Base-by-base conservation (phyloP, 2,329 filamentous ascomycete species). In the Penicillium capsulatum region DNA sequence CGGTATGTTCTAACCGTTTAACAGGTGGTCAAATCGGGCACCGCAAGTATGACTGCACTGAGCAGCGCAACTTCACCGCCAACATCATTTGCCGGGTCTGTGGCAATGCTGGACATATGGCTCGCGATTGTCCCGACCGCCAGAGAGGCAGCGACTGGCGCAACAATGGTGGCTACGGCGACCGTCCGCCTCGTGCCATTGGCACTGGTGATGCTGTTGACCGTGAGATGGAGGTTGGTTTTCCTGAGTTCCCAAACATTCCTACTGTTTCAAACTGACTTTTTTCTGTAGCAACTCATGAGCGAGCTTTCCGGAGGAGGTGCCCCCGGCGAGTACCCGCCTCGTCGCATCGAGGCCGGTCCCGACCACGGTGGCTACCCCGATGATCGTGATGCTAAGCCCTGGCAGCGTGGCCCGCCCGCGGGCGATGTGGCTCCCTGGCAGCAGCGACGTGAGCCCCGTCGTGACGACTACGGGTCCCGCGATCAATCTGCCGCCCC, bases 71-170 rank as follows among this genome's bases (percentile, higher is more conserved):
- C 71, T 97, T 85, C 70, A 98, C 92, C n/a, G 90, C 92, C 58
- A 97, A 89, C 69, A 97, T 98, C 65, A 97, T 98, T 63, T 98
- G 92, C 71, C 90, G 91, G 58, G 86, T 96, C 57, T 98, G 92
- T 71, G 92, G 92, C 54, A 96, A 97, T 64, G 90, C 92, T 51
- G 92, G 92, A 14, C 92, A 98, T 59, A 96, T 98, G 89, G 92
- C 90, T 54, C 84, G 91, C 56, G 92, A 98, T 70, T 98, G 92
- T 78, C 89, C 91, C 31, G 92, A 98, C 61, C 79, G 92, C 63
- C 86, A 92, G 72, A 82, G 86, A 61, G 92, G 92, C 57, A 81
- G 83, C 31, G 90, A 86, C 66, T 96, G 88, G 87, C 89, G 92
- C 58, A 95, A 95, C 60, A n/a, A n/a, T n/a, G 78, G 44, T 29